phyloP scores from a whole-genome alignment of 129 eudicot species.

The Helianthus tuberosus region DNA sequence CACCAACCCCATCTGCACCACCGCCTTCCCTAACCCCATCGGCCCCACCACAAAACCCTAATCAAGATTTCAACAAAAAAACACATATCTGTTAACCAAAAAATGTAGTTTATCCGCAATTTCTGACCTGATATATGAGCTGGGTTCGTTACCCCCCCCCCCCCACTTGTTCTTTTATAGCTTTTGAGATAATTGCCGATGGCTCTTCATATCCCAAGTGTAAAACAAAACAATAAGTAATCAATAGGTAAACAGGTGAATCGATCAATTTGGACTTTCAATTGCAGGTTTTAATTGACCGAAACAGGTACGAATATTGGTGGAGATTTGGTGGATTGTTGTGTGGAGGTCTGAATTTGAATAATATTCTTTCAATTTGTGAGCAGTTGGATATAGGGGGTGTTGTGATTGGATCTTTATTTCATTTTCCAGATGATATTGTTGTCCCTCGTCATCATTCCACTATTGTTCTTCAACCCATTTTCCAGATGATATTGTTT shows the following conservation, averaged over 20 bases:
- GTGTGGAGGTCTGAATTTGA: slow-evolving; percentile 5
- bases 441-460: slow-evolving; percentile 24
- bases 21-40: too few relatives aligned
- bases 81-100: too few relatives aligned
- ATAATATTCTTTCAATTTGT: not conserved
- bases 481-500: too few relatives aligned
- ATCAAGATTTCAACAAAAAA: too few relatives aligned
- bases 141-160: slow-evolving; percentile 73
- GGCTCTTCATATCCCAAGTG: slow-evolving; percentile 44
- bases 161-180: slow-evolving; percentile 66
- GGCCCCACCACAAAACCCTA: too few relatives aligned
- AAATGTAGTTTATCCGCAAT: too few relatives aligned
- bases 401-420: slow-evolving; percentile 30
- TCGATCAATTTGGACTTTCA: slow-evolving; percentile 15
- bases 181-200: slow-evolving; percentile 56
- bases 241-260: slow-evolving; percentile 1
- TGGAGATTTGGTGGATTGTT: slow-evolving; percentile 6
- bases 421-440: slow-evolving; percentile 13
- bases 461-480: slow-evolving; percentile 27
- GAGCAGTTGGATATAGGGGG: slow-evolving; percentile 5
- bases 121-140: slow-evolving; percentile 58
- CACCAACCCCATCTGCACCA: too few relatives aligned
- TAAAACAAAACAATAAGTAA: not conserved
- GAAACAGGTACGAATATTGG: not conserved
- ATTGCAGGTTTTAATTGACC: slow-evolving; percentile 14